These are phyloP conservation scores for Alternaria sp. DNA, from an alignment of 2,329 filamentous ascomycete species.

Conservation along the genomic window DNA sequence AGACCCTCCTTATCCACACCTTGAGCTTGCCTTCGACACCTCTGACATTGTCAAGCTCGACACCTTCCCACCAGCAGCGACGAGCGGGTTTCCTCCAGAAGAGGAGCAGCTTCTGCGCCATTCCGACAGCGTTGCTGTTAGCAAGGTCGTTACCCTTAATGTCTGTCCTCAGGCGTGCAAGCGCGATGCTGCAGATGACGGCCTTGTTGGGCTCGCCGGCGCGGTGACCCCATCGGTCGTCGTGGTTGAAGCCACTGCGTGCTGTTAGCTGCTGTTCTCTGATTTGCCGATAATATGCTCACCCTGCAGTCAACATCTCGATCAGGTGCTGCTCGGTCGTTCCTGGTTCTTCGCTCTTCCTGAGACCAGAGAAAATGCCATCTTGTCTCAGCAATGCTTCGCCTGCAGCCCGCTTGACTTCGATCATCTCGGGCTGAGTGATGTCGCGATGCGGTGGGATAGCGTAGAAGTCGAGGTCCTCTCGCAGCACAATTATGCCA, in stretches of 20 bases:
- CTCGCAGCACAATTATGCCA: slow-evolving; percentile 93
- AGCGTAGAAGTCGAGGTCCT: slow-evolving; percentile 96
- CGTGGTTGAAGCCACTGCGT: slow-evolving; percentile 88
- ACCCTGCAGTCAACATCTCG: slow-evolving; percentile 99
- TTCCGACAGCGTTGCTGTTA: slow-evolving; percentile 82
- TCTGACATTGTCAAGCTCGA: slow-evolving; percentile 87
- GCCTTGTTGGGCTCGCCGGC: slow-evolving; percentile 98
- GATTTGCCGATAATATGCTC: slow-evolving; percentile 44
- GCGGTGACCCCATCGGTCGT: slow-evolving; percentile 93
- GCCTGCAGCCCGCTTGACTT: slow-evolving; percentile 91
- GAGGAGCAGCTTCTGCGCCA: slow-evolving; percentile 96
- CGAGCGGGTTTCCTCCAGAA: slow-evolving; percentile 98
- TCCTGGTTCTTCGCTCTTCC: slow-evolving; percentile 93
- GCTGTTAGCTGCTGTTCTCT: slow-evolving; percentile 9
- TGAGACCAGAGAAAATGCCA: slow-evolving; percentile 93
- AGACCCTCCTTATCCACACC: slow-evolving; percentile 97
- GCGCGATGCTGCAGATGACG: slow-evolving; percentile 93
- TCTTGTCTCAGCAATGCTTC: slow-evolving; percentile 85
- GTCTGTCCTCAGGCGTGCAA: slow-evolving; percentile 91
- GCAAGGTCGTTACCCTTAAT: slow-evolving; percentile 78
- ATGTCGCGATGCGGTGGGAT: slow-evolving; percentile 89
- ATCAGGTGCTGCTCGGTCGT: slow-evolving; percentile 98
- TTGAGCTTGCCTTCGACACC: slow-evolving; percentile 92
- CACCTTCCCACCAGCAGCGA: slow-evolving; percentile 98
- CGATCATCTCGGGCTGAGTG: slow-evolving; percentile 87